Evolutionary conservation across 306 rosid genomes (phyloP).

Genomic region (Calophaca sinica): DNA sequence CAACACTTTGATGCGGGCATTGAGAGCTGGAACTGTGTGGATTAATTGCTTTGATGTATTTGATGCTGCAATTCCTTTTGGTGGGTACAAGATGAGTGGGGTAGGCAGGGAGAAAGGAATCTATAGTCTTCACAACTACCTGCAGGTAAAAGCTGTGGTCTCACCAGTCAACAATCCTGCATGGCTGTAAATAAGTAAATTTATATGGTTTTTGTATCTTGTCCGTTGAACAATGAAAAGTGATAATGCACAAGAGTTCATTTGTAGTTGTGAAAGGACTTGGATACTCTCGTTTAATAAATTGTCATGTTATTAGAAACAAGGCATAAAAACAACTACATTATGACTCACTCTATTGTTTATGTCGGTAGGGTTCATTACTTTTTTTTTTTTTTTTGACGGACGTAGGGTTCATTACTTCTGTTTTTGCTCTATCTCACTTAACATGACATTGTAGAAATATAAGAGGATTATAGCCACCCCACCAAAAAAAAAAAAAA

Average conservation of each 20-base stretch:
- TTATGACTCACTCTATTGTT: background rate
- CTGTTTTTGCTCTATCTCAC: too few relatives aligned
- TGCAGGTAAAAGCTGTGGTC: slow-evolving; percentile 91
- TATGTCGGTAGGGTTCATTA: too few relatives aligned
- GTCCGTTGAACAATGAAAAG: slow-evolving; percentile 33
- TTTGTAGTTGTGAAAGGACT: background rate
- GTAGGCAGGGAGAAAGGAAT: slow-evolving; percentile 87
- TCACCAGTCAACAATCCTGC: slow-evolving; percentile 78
- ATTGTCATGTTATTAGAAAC: background rate
- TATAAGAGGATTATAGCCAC: too few relatives aligned
- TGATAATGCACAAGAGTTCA: background rate
- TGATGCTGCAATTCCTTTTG: slow-evolving; percentile 96
- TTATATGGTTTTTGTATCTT: background rate
- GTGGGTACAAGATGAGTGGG: slow-evolving; percentile 97
- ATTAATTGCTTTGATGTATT: slow-evolving; percentile 89
- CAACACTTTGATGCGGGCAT: slow-evolving; percentile 76
- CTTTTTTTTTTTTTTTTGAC: too few relatives aligned
- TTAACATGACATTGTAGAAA: too few relatives aligned
- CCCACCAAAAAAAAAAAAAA: too few relatives aligned
- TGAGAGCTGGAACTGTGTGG: slow-evolving; percentile 87
- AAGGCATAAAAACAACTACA: background rate
- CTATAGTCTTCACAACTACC: slow-evolving; percentile 81
- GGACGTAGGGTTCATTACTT: too few relatives aligned
- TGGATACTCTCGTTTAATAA: background rate
- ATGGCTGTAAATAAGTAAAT: slow-evolving; percentile 61